Conservation (phyloP, 768 basidiomycete genomes). For the Mycena rosella region DNA sequence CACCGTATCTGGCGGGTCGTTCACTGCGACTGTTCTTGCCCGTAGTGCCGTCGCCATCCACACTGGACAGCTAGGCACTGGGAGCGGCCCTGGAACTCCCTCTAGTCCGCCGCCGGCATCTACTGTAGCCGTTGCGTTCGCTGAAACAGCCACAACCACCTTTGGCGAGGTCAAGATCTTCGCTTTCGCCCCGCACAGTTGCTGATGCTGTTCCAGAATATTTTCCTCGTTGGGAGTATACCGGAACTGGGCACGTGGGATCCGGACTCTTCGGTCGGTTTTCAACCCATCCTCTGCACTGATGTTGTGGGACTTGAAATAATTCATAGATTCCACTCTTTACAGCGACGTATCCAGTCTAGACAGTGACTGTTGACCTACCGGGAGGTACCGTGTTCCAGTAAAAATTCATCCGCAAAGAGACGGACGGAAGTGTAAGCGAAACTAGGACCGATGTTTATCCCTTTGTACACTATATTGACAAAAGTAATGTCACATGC, state of each 20-base stretch:
- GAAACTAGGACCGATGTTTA: too few relatives aligned
- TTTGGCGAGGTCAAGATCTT: constrained; percentile 63
- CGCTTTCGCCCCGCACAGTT: neutral
- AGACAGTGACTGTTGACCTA: constrained; percentile 64
- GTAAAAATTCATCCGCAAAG: constrained; percentile 74
- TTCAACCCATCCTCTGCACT: neutral
- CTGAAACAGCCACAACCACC: constrained; percentile 67
- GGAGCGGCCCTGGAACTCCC: constrained; percentile 38
- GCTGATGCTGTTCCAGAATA: constrained; percentile 56
- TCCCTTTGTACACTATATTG: too few relatives aligned
- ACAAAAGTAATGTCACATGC: too few relatives aligned
- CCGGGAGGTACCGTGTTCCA: constrained; percentile 64
- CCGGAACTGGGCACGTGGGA: constrained; percentile 67
- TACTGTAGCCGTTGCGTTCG: constrained; percentile 60
- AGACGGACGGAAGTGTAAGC: constrained; percentile 62
- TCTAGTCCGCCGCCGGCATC: constrained; percentile 26
- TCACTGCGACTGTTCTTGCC: constrained; percentile 63
- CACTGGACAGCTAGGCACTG: constrained; percentile 54
- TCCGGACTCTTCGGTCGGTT: constrained; percentile 58
- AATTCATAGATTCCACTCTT: constrained; percentile 63
- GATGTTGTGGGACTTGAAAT: neutral
- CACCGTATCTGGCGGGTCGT: constrained; percentile 62
- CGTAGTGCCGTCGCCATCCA: constrained; percentile 71
- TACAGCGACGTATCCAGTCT: constrained; percentile 65
- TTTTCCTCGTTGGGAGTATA: constrained; percentile 70